phyloP scores from a whole-genome alignment of 345 rosid species.

The Pelargonium nanum region DNA sequence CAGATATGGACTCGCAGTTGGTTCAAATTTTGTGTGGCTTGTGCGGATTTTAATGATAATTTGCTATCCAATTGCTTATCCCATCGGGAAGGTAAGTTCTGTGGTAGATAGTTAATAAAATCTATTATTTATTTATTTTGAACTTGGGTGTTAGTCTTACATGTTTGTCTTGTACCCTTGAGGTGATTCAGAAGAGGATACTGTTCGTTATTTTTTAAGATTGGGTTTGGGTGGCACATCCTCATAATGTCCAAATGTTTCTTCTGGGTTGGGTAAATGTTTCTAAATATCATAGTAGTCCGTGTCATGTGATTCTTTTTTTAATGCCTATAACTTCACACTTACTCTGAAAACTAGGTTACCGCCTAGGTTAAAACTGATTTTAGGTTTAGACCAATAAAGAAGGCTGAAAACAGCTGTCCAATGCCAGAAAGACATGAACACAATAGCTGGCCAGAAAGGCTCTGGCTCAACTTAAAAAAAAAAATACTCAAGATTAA shows the following conservation, averaged over 20 bases:
- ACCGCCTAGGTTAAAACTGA: too few species aligned
- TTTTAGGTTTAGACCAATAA: too few species aligned
- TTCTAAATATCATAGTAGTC: background rate
- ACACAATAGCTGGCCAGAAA: too few species aligned
- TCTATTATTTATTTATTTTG: background rate
- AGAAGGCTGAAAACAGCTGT: too few species aligned
- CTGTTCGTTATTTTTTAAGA: background rate
- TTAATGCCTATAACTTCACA: too few species aligned
- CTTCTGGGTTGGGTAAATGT: background rate
- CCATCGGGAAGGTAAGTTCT: slow-evolving; percentile 70
- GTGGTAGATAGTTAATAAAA: background rate
- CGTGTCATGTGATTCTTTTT: background rate
- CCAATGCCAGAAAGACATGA: too few species aligned
- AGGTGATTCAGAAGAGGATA: background rate
- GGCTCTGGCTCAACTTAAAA: too few species aligned
- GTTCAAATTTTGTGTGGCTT: slow-evolving; percentile 80
- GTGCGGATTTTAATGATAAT: slow-evolving; percentile 71
- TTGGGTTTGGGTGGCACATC: background rate
- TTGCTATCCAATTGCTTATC: slow-evolving; percentile 83
- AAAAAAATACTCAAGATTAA: too few species aligned
- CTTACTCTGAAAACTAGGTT: too few species aligned
- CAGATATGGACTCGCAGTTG: slow-evolving; percentile 89
- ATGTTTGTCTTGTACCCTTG: background rate
- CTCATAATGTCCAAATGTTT: background rate
- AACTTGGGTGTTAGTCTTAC: background rate